Evolutionary conservation across 176 grass and related monocot genomes (phyloP).

Genomic region (Panicum miliaceum): DNA sequence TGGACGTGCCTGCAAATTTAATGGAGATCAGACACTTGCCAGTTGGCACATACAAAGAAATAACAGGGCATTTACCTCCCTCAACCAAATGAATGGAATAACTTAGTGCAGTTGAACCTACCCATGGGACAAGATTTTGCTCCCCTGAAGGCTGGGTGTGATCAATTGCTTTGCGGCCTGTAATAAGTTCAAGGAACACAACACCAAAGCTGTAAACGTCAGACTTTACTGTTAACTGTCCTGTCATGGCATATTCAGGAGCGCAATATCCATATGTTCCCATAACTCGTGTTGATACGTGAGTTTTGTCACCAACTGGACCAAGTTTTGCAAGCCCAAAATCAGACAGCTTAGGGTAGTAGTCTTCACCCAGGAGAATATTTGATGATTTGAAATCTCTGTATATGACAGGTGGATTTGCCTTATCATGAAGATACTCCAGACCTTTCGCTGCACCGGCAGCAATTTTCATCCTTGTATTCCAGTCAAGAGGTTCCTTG

Average conservation of each 20-base stretch:
- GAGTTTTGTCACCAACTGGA: slow-evolving; percentile 96
- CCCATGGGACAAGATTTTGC: slow-evolving; percentile 95
- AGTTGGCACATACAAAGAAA: slow-evolving; percentile 26
- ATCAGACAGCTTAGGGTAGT: slow-evolving; percentile 89
- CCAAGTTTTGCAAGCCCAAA: slow-evolving; percentile 99
- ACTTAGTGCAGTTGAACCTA: slow-evolving; percentile 43
- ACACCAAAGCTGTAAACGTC: slow-evolving; percentile 99
- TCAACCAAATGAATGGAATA: slow-evolving; percentile 16
- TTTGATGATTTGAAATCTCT: slow-evolving; percentile 99
- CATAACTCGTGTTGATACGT: slow-evolving; percentile 97
- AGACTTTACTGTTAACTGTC: slow-evolving; percentile 93
- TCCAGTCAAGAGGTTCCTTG: slow-evolving; percentile 91
- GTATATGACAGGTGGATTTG: slow-evolving; percentile 94
- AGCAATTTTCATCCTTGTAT: slow-evolving; percentile 93
- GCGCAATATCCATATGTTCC: slow-evolving; percentile 99
- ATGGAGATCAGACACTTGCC: slow-evolving; percentile 34
- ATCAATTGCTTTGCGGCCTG: slow-evolving; percentile 90
- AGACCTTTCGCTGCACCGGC: slow-evolving; percentile 90
- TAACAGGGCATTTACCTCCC: neutral
- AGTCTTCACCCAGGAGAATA: slow-evolving; percentile 87
- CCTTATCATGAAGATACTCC: slow-evolving; percentile 94
- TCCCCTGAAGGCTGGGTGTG: slow-evolving; percentile 66
- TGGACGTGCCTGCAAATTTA: slow-evolving; percentile 77
- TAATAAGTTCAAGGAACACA: slow-evolving; percentile 97
- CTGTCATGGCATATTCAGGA: slow-evolving; percentile 99